These are phyloP conservation scores for Rhododendron ferrugineum DNA, from an alignment of 148 eudicot genomes.

Conservation along the genomic window DNA sequence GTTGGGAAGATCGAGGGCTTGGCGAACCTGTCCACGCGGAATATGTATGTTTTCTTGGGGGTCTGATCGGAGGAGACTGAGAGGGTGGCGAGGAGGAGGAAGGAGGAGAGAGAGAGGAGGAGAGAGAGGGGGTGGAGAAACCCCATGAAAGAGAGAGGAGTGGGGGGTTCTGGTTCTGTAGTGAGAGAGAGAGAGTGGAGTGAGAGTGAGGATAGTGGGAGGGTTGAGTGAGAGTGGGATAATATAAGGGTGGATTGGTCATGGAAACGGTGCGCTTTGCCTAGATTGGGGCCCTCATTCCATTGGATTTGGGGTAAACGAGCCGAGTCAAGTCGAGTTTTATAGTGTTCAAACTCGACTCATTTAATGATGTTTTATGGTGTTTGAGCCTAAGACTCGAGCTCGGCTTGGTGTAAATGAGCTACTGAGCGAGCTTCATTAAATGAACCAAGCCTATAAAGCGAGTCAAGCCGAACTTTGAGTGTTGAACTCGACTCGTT, in stretches of 20 bases:
- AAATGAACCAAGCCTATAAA: too few species aligned
- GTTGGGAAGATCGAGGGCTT: conserved; percentile 82
- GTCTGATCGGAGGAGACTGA: not conserved
- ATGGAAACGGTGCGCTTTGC: not conserved
- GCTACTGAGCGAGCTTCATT: too few species aligned
- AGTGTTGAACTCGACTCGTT: too few species aligned
- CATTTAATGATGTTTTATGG: too few species aligned
- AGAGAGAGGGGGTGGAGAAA: not conserved
- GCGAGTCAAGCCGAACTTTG: too few species aligned
- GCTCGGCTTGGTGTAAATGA: too few species aligned
- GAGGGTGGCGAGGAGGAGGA: conserved; percentile 16
- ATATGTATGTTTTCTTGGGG: conserved; percentile 48
- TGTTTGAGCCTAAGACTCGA: too few species aligned
- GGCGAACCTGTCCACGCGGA: conserved; percentile 42
- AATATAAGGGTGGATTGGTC: not conserved
- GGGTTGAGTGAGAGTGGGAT: not conserved
- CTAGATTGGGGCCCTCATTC: not conserved
- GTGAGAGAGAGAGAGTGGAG: not conserved
- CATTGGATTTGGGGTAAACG: too few species aligned
- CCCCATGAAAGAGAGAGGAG: conserved; percentile 29
- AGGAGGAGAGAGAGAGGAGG: not conserved
- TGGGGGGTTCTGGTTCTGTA: not conserved
- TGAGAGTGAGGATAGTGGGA: not conserved
- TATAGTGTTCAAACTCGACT: too few species aligned
- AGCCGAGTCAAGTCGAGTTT: too few species aligned